A percentile compares a stretch with the other conserved stretches of the same genome.
These are phyloP conservation scores for Geotrichum reessii DNA, from an alignment of 1,139 yeast genomes.

Conservation along the genomic window DNA sequence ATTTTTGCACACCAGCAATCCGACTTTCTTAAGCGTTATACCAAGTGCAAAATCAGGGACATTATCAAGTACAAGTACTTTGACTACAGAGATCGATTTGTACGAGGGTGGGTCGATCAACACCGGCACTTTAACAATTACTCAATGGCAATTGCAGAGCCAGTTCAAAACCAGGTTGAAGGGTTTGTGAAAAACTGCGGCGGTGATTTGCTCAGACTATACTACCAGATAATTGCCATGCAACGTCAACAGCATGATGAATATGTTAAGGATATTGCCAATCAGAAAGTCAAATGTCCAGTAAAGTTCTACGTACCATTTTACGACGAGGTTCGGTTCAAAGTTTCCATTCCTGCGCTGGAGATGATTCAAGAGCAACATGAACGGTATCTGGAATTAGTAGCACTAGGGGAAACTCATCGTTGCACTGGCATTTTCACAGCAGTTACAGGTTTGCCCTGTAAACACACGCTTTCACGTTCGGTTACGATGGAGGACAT, in stretches of 20 bases:
- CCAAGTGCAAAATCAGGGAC: constrained; percentile 10
- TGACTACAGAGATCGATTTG: constrained; percentile 17
- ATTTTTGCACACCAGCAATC: constrained; percentile 17
- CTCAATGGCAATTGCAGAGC: constrained; percentile 19
- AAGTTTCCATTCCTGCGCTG: constrained; percentile 17
- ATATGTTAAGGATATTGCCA: constrained; percentile 5
- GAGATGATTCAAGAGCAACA: constrained; percentile 20
- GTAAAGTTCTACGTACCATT: constrained; percentile 18
- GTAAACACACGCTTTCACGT: constrained; percentile 19
- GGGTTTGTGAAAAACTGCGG: constrained; percentile 12
- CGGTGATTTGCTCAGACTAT: constrained; percentile 16
- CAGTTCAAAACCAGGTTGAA: constrained; percentile 12
- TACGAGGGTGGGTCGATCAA: constrained; percentile 20
- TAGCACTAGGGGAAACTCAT: constrained; percentile 11
- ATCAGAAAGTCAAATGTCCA: constrained; percentile 14
- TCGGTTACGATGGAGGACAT: constrained; percentile 19
- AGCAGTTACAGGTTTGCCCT: constrained; percentile 18
- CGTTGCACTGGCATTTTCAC: constrained; percentile 19
- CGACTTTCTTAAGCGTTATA: constrained; percentile 14
- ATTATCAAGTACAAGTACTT: constrained; percentile 17
- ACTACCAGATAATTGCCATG: constrained; percentile 11
- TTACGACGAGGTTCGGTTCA: constrained; percentile 18
- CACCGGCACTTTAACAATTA: constrained; percentile 20
- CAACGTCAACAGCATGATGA: constrained; percentile 8
- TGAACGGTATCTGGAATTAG: constrained; percentile 17